A percentile compares a stretch with the other conserved stretches of the same genome.
phyloP scores from a whole-genome alignment of 306 rosid species.

The Cicer bijugum region DNA sequence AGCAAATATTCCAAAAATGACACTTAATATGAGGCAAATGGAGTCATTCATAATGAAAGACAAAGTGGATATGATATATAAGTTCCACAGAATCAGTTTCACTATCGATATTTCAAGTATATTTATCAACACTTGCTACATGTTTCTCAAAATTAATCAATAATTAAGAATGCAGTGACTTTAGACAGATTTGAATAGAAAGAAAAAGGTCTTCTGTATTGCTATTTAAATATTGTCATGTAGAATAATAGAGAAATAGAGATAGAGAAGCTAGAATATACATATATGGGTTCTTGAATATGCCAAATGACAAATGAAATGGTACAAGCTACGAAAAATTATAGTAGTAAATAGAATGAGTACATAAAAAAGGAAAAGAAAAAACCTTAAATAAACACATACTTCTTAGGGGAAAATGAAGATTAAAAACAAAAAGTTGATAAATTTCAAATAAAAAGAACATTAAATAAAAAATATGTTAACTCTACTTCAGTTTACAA shows the following conservation, averaged over 20 bases:
- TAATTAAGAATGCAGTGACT: constrained; percentile 7
- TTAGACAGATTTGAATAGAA: not conserved
- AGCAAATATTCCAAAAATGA: too few relatives aligned
- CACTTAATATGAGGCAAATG: too few relatives aligned
- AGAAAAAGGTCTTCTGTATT: not conserved
- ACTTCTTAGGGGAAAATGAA: not conserved
- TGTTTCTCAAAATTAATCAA: constrained; percentile 16
- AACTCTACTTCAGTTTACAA: constrained; percentile 13
- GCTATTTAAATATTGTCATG: not conserved
- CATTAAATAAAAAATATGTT: constrained; percentile 21
- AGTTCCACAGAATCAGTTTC: constrained; percentile 20
- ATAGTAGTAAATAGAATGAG: constrained; percentile 1
- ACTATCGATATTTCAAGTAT: not conserved
- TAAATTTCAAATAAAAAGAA: constrained; percentile 24
- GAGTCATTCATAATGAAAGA: not conserved
- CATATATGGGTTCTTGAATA: not conserved
- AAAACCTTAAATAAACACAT: not conserved
- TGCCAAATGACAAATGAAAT: constrained; percentile 14
- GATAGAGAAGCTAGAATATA: not conserved
- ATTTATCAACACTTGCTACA: not conserved
- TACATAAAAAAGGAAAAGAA: not conserved
- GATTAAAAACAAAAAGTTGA: not conserved
- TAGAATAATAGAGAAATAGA: not conserved
- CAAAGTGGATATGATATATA: not conserved
- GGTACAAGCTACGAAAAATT: constrained; percentile 4